phyloP scores from a whole-genome alignment of 31 red algal species.

The Bonnemaisonia californica region DNA sequence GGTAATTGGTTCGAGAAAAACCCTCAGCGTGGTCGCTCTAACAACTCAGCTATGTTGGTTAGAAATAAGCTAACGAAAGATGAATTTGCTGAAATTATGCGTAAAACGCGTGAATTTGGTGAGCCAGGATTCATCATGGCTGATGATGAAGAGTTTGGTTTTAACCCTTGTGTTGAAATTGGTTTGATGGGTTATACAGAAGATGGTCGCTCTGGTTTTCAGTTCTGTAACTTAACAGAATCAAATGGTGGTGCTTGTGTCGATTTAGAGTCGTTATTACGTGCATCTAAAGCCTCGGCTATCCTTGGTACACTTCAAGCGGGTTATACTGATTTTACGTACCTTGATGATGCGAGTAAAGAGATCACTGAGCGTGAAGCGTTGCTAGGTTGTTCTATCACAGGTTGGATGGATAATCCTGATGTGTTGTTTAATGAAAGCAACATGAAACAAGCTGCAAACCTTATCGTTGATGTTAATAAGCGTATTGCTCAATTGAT shows the following conservation, averaged over 20 bases:
- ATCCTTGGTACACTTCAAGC: conserved; percentile 16
- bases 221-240: conserved; percentile 3
- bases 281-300: conserved; percentile 2
- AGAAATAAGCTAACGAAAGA: background rate
- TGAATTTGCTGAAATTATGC: background rate
- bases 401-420: conserved; percentile 18
- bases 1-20: conserved; percentile 8
- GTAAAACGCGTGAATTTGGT: background rate
- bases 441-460: background rate
- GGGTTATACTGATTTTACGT: background rate
- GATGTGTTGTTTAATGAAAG: conserved; percentile 1
- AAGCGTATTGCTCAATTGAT: background rate
- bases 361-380: conserved; percentile 1
- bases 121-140: background rate
- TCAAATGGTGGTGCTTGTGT: background rate
- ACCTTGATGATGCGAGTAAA: background rate
- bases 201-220: background rate
- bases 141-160: background rate
- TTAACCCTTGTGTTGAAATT: conserved; percentile 17
- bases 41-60: conserved; percentile 2
- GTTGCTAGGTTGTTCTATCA: conserved; percentile 9
- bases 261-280: background rate
- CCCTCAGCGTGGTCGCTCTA: conserved; percentile 7
- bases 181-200: conserved; percentile 4
- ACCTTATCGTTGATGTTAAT: conserved; percentile 7